A percentile compares a stretch with the other conserved stretches of the same genome.
phyloP scores from a whole-genome alignment of 495 filamentous ascomycete genomes.

The Bacidia rubella region DNA sequence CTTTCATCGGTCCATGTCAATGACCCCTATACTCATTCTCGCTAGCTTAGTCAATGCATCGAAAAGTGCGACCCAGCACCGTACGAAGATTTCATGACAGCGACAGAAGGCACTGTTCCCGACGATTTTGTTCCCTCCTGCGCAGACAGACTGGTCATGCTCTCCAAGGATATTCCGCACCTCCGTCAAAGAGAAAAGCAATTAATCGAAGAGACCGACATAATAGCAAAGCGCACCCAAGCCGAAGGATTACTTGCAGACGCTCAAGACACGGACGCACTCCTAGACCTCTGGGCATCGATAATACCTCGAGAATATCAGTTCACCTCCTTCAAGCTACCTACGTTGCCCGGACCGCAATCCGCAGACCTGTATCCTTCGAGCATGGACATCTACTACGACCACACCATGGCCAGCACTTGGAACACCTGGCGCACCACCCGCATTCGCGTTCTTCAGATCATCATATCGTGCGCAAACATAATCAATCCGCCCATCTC shows the following conservation, averaged over 20 bases:
- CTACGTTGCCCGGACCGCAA: too few species aligned
- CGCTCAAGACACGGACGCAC: not conserved
- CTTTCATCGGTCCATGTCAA: not conserved
- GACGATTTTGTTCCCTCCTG: slow-evolving; percentile 3
- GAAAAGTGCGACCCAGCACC: slow-evolving; percentile 4
- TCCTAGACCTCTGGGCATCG: slow-evolving; percentile 2
- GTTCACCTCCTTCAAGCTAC: not conserved
- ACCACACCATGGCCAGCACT: slow-evolving; percentile 4
- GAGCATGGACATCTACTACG: slow-evolving; percentile 7
- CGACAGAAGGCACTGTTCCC: slow-evolving; percentile 1
- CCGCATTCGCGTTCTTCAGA: slow-evolving; percentile 1
- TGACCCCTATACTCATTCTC: not conserved
- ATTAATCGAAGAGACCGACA: not conserved
- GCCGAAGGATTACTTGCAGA: not conserved
- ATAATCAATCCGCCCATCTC: not conserved
- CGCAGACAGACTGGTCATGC: slow-evolving; percentile 5
- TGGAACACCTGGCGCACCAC: slow-evolving; percentile 8
- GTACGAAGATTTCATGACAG: not conserved
- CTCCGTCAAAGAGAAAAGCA: not conserved
- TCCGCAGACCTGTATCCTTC: not conserved
- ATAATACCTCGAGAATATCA: not conserved
- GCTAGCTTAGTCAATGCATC: slow-evolving; percentile 2
- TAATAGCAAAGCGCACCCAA: not conserved
- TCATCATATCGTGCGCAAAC: slow-evolving; percentile 1
- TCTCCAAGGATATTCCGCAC: not conserved